These are phyloP conservation scores for Trichomonas gallinae DNA, from an alignment of 208 protist genomes.

Conservation along the genomic window DNA sequence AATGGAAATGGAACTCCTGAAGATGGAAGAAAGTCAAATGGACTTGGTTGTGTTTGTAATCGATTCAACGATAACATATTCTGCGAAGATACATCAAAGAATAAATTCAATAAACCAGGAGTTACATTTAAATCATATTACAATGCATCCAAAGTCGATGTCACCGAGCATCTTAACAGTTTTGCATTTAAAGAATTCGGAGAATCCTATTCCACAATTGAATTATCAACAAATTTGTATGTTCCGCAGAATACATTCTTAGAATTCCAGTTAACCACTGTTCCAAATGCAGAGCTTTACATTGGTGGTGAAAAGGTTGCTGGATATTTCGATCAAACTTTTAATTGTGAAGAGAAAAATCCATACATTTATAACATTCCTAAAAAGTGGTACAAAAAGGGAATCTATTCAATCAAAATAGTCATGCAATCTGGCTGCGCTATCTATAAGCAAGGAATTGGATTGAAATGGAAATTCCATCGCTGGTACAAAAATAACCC, in stretches of 20 bases:
- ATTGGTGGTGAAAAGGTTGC: background rate
- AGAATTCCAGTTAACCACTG: background rate
- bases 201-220: background rate
- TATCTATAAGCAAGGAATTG: background rate
- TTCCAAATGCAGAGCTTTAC: background rate
- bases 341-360: too few relatives aligned
- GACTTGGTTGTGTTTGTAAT: background rate
- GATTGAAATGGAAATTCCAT: background rate
- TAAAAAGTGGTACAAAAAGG: background rate
- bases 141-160: background rate
- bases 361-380: background rate
- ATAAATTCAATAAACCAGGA: background rate
- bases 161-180: background rate
- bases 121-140: background rate
- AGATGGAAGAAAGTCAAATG: too few relatives aligned
- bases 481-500: background rate
- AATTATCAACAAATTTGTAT: background rate
- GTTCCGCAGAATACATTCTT: background rate
- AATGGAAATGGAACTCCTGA: background rate
- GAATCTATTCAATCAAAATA: background rate
- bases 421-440: background rate
- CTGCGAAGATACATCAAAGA: background rate
- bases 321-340: background rate
- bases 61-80: background rate
- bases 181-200: background rate